Base-by-base conservation (phyloP, 192 early-diverging fungal species). In the Coemansia sp. region DNA sequence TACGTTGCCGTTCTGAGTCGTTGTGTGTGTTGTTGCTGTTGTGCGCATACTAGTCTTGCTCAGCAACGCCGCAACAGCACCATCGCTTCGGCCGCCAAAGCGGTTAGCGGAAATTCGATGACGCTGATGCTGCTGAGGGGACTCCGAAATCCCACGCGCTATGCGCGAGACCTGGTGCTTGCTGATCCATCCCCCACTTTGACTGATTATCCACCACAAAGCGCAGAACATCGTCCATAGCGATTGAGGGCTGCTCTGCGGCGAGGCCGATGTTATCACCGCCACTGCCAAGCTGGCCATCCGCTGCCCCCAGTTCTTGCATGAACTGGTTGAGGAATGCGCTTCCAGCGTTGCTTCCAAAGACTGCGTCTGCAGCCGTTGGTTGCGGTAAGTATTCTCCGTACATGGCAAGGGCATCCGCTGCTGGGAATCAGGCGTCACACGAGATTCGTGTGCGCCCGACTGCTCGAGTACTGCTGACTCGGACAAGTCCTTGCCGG, bases 401-500 rank as follows among this genome's bases (percentile, higher is more conserved):
- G 58, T 72, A 81, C 33, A 58, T 66, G 69, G 67, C 73, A 81
- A 81, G 66, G 78, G 68, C 78, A 48, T 81, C 78, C 78, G 78
- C 78, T 81, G 78, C 78, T 81, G 78, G 74, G 78, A 81, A 81
- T 75, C 78, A 67, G 73, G 61, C 73, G 42, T 41, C 2, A 69
- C 75, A 77, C 75, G 67, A 41, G 61, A 67, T 66, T 70, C 67
- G 63, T 75, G 78, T 41, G 59, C 52, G 73, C 64, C 73, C 73
- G 78, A 81, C 73, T 81, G 78, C 74, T 66, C 78, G 78, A 81
- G 78, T 81, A 61, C 78, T 81, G 78, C 78, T 75, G 78, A 81
- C 78, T 81, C 78, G 78, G 78, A 81, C 78, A 81, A 81, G 78
- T 73, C 78, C 73, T 81, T 81, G 73, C 73, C 66, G 56, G 78